phyloP scores from a whole-genome alignment of 2,329 filamentous ascomycete genomes.

The Ceratocystis albifundus region DNA sequence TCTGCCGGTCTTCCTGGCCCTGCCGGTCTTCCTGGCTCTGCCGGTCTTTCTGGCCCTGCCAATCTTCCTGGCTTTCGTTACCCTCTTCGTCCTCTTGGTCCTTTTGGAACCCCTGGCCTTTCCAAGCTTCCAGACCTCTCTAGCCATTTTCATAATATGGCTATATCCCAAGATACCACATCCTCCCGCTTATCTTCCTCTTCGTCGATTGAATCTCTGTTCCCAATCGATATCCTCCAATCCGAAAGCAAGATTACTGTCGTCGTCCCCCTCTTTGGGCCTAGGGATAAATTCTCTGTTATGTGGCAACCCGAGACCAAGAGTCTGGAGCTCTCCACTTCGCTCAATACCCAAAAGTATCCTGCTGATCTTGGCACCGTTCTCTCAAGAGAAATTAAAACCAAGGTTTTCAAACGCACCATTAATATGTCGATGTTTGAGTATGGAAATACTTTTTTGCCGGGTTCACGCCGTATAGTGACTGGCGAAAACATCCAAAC shows the following conservation, averaged over 20 bases:
- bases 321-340: not conserved
- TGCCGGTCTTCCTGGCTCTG: not conserved
- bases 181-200: not conserved
- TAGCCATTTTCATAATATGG: too few species aligned
- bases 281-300: not conserved
- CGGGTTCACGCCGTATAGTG: not conserved
- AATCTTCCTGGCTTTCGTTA: not conserved
- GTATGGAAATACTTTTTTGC: not conserved
- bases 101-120: not conserved
- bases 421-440: not conserved
- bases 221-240: not conserved
- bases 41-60: not conserved
- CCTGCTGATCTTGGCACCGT: not conserved
- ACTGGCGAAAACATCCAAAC: not conserved
- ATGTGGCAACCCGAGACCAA: not conserved
- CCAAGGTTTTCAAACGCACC: not conserved
- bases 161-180: too few species aligned
- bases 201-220: not conserved
- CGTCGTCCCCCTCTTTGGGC: not conserved
- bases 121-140: too few species aligned
- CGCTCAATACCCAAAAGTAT: not conserved
- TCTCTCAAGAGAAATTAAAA: not conserved
- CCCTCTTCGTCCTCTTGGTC: not conserved
- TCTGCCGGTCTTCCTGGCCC: slow-evolving; percentile 25
- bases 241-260: not conserved